A percentile compares a stretch with the other conserved stretches of the same genome.
These are phyloP conservation scores for Flaveria ramosissima DNA, from an alignment of 129 eudicot species.

Conservation along the genomic window DNA sequence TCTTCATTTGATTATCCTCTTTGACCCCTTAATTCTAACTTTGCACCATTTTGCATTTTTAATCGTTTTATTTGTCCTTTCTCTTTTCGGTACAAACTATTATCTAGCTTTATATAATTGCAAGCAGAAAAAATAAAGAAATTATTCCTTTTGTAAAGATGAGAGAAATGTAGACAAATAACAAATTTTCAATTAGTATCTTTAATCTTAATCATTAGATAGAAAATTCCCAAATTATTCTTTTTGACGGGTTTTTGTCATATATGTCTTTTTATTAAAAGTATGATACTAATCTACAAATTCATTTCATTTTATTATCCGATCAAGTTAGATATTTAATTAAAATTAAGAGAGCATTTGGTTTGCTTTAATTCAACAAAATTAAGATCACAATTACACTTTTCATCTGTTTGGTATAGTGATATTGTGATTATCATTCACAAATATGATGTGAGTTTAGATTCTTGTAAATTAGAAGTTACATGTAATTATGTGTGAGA, in stretches of 20 bases:
- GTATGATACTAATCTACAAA: background rate
- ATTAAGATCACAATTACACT: too few relatives aligned
- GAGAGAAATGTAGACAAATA: background rate
- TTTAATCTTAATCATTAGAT: background rate
- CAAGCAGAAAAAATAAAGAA: background rate
- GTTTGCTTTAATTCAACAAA: too few relatives aligned
- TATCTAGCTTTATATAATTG: background rate
- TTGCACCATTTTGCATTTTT: conserved; percentile 5
- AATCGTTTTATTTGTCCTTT: background rate
- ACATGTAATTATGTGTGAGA: too few relatives aligned
- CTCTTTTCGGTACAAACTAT: background rate
- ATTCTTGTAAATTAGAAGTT: too few relatives aligned
- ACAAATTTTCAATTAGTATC: background rate
- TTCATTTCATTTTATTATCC: too few relatives aligned
- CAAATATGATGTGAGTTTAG: too few relatives aligned
- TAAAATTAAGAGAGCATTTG: too few relatives aligned
- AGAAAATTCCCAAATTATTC: background rate
- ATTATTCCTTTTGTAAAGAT: background rate
- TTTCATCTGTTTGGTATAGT: too few relatives aligned
- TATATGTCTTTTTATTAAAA: too few relatives aligned
- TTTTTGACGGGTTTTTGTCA: background rate
- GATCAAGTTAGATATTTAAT: too few relatives aligned
- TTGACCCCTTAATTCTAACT: conserved; percentile 24
- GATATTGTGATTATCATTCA: too few relatives aligned
- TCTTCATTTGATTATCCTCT: conserved; percentile 31